Conservation (phyloP, 495 filamentous ascomycete species). For the Lasiosphaeria ovina region DNA sequence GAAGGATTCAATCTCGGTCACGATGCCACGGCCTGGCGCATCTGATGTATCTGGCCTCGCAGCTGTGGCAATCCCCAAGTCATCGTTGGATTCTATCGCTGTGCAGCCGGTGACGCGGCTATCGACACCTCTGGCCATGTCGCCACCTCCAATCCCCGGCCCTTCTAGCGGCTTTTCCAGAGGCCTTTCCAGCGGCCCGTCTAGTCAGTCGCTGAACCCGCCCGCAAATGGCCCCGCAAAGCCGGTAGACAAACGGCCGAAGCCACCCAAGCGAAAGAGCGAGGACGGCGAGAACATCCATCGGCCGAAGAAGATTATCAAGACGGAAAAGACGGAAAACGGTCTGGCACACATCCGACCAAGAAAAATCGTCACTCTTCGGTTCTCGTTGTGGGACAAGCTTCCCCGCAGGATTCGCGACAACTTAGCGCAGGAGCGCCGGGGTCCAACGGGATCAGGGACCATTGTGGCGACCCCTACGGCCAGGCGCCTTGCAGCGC, state of each 20-base stretch:
- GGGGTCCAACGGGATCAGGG: conserved; percentile 7
- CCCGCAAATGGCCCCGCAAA: neutral
- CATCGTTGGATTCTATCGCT: conserved; percentile 26
- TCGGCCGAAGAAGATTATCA: conserved; percentile 41
- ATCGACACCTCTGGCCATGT: conserved; percentile 14
- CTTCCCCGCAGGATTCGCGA: conserved; percentile 12
- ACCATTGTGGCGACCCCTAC: conserved; percentile 21
- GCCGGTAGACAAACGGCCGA: conserved; percentile 23
- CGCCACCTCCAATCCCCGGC: conserved; percentile 11
- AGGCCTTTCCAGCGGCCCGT: neutral
- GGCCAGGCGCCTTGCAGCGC: conserved; percentile 8
- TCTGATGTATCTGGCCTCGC: conserved; percentile 6
- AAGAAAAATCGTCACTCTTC: conserved; percentile 24
- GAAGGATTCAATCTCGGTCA: conserved; percentile 31
- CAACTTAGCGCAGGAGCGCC: neutral
- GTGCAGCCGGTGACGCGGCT: conserved; percentile 21
- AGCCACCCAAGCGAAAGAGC: conserved; percentile 36
- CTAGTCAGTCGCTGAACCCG: conserved; percentile 11
- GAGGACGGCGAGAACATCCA: conserved; percentile 28
- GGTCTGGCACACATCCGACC: conserved; percentile 16
- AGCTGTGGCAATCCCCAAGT: neutral
- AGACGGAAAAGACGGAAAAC: conserved; percentile 23
- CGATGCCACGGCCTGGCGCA: conserved; percentile 14
- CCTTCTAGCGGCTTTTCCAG: neutral
- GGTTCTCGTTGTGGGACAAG: conserved; percentile 20